Evolutionary conservation across 768 basidiomycete species (phyloP), one percentile per base, ranked within the genome.

Genomic region (Daedaleopsis nitida): DNA sequence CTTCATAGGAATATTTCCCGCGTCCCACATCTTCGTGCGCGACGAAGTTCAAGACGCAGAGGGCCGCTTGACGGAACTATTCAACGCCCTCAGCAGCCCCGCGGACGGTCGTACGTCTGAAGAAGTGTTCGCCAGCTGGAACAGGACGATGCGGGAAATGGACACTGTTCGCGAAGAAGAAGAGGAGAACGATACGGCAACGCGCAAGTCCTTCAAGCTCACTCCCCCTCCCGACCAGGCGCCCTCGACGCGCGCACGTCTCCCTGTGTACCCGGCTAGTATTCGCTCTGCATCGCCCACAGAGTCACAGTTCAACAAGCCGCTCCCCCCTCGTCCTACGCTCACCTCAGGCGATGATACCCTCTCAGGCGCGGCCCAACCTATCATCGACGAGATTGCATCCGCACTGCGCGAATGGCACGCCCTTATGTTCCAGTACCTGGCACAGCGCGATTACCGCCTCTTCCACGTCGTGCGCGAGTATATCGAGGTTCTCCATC

Each of bases 391-490:
- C 75, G 96, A 98, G 78, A 96, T 98, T 65, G 93, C 96, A 0
- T 96, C 94, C 9, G 96, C 96, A 0, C 77, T 98, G 47, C 87
- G 96, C 42, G 96, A 98, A 83, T 98, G 96, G 95, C 91, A 96
- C 69, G 84, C 85, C 38, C 79, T 94, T 54, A 89, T 98, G 83
- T 95, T 94, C 70, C 89, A 89, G 63, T 95, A 97, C 73, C 88
- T 98, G 44, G 88, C 91, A 10, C 82, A 86, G 48, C 85, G 95
- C 57, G 92, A 98, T 68, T 98, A 98, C 77, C 84, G 84, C 44
- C 84, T 95, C 19, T 98, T 98, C 75, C 85, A 89, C 62, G 80
- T 85, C 9, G 93, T 98, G 57, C 86, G 86, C 59, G 88, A 89
- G 55, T 94, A 96, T 68, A 92, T 98, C 62, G 94, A 96, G 71